phyloP scores from a whole-genome alignment of 176 grass and related monocot genomes.

The Phragmites australis region DNA sequence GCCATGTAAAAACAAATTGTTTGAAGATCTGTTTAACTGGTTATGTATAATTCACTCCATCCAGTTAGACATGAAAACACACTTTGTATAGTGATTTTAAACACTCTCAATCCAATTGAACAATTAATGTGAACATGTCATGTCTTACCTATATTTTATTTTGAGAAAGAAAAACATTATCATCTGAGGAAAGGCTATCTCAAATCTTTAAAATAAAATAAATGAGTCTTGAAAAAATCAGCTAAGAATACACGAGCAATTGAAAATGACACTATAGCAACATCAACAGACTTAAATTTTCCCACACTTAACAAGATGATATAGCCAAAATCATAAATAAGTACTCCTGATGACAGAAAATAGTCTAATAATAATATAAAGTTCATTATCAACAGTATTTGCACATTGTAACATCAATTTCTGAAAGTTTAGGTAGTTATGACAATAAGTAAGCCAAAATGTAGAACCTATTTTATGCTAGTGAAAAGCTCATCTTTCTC shows the following conservation, averaged over 20 bases:
- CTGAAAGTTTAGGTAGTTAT: neutral
- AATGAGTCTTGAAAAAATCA: neutral
- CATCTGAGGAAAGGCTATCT: neutral
- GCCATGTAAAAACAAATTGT: neutral
- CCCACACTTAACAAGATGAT: neutral
- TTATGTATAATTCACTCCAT: neutral
- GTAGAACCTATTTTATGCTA: constrained; percentile 59
- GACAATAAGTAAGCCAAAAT: constrained; percentile 9
- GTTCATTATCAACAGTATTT: neutral
- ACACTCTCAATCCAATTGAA: too few relatives aligned
- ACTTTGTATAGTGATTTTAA: neutral
- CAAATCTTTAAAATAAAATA: neutral
- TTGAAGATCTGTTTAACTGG: neutral
- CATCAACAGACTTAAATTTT: neutral
- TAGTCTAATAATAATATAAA: neutral
- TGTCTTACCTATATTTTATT: neutral
- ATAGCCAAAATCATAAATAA: neutral
- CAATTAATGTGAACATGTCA: neutral
- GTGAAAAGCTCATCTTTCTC: constrained; percentile 86
- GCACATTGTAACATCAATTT: neutral
- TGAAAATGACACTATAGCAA: neutral
- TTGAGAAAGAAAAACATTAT: neutral
- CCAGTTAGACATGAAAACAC: too few relatives aligned
- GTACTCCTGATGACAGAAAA: neutral
- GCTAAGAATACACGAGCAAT: too few relatives aligned